A percentile compares a stretch with the other conserved stretches of the same genome.
Evolutionary conservation across 331 rosid genomes (phyloP).

Genomic region (Malus hybrid): DNA sequence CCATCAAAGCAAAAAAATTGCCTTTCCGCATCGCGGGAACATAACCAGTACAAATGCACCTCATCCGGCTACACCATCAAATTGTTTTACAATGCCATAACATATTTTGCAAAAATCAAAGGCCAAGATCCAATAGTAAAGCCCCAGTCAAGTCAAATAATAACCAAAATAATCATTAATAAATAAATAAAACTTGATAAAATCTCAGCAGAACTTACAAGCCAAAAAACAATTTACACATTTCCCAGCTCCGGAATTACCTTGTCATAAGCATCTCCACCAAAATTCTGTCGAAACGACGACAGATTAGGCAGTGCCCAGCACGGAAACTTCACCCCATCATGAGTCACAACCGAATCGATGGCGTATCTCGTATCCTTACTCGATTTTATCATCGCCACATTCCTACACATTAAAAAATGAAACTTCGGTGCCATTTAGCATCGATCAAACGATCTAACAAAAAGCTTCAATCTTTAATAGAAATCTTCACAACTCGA

Average conservation of each 20-base stretch:
- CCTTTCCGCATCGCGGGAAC: background rate
- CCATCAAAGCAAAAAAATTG: background rate
- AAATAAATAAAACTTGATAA: background rate
- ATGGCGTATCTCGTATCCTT: constrained; percentile 70
- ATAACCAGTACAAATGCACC: background rate
- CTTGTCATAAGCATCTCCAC: constrained; percentile 61
- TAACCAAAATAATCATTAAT: background rate
- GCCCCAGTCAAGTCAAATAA: background rate
- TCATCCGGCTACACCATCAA: background rate
- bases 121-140: background rate
- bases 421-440: background rate
- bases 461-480: background rate
- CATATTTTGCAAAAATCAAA: background rate
- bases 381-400: constrained; percentile 75
- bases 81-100: background rate
- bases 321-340: constrained; percentile 76
- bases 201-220: background rate
- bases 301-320: constrained; percentile 72
- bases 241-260: constrained; percentile 19
- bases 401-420: constrained; percentile 36
- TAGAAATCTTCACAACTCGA: too few species aligned
- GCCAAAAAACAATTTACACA: too few species aligned
- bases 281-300: constrained; percentile 6
- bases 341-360: constrained; percentile 77
- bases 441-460: too few species aligned